A percentile compares a stretch with the other conserved stretches of the same genome.
Evolutionary conservation across 2,329 filamentous ascomycete species (phyloP).

Genomic region (Daldinia sp.): DNA sequence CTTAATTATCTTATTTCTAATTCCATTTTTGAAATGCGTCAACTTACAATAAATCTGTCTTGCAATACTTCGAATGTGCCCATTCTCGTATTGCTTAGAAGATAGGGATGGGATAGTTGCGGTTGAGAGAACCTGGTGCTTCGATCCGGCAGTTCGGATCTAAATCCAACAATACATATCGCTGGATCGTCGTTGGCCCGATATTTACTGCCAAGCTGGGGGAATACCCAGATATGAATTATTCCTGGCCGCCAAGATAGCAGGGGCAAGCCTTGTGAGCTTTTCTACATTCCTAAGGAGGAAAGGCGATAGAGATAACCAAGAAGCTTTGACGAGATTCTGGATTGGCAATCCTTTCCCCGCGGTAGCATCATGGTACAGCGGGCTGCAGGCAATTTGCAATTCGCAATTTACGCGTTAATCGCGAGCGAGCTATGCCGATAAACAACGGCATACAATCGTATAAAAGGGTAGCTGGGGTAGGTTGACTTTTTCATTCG

Average conservation of each 20-base stretch:
- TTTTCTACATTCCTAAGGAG: conserved; percentile 30
- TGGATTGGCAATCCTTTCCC: conserved; percentile 28
- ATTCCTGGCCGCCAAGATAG: conserved; percentile 35
- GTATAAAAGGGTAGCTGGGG: conserved; percentile 17
- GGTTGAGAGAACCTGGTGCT: conserved; percentile 5
- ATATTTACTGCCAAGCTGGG: conserved; percentile 16
- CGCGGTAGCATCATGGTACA: conserved; percentile 34
- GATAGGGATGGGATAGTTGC: background rate
- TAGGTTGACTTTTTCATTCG: background rate
- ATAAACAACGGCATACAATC: conserved; percentile 1
- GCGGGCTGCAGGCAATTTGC: conserved; percentile 20
- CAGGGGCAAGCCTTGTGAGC: conserved; percentile 25
- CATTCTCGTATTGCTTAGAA: background rate
- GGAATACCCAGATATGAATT: conserved; percentile 20
- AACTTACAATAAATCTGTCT: too few relatives aligned
- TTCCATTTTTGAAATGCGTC: too few relatives aligned
- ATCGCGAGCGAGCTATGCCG: conserved; percentile 32
- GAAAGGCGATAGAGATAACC: conserved; percentile 37
- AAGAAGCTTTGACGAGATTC: conserved; percentile 21
- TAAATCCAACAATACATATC: conserved; percentile 16
- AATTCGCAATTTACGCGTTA: conserved; percentile 38
- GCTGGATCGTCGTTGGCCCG: conserved; percentile 17
- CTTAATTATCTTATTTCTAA: background rate
- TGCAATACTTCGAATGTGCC: background rate
- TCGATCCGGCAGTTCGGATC: conserved; percentile 40